phyloP scores from a whole-genome alignment of 2,329 filamentous ascomycete species.

The Penicillium sp. region DNA sequence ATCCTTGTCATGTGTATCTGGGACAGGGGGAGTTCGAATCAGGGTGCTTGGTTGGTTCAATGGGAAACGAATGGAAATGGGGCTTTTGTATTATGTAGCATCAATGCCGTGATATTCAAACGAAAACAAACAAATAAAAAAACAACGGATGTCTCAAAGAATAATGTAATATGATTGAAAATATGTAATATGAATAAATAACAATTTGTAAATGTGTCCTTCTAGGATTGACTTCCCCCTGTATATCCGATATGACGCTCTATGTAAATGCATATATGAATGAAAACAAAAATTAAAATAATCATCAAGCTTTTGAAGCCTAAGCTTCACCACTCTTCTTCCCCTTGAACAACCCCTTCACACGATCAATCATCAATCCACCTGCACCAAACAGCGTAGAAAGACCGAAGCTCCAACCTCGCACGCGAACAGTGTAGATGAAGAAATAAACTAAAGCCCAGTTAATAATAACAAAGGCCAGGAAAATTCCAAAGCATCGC shows the following conservation, averaged over 20 bases:
- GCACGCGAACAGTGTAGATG: conserved; percentile 69
- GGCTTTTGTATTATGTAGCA: neutral
- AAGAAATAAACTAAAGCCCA: conserved; percentile 74
- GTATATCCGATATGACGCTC: conserved; percentile 8
- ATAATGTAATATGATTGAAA: neutral
- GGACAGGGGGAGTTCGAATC: neutral
- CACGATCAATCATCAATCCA: conserved; percentile 41
- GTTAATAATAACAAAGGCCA: conserved; percentile 68
- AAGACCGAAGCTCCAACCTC: conserved; percentile 69
- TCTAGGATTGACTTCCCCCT: neutral
- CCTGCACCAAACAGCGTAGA: conserved; percentile 53
- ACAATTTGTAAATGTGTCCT: neutral
- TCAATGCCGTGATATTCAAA: neutral
- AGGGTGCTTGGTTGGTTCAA: neutral
- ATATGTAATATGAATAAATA: neutral
- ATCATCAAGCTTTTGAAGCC: conserved; percentile 10
- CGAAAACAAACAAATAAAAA: neutral
- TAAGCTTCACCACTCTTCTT: conserved; percentile 18
- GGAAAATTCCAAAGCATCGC: conserved; percentile 69
- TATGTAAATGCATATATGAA: conserved; percentile 23
- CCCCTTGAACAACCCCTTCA: conserved; percentile 29
- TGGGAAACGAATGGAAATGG: neutral
- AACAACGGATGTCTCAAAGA: neutral
- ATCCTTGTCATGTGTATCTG: neutral
- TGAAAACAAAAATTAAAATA: neutral